Evolutionary conservation across 1,284 basidiomycete genomes (phyloP).

Genomic region (Volvariella surrecta): DNA sequence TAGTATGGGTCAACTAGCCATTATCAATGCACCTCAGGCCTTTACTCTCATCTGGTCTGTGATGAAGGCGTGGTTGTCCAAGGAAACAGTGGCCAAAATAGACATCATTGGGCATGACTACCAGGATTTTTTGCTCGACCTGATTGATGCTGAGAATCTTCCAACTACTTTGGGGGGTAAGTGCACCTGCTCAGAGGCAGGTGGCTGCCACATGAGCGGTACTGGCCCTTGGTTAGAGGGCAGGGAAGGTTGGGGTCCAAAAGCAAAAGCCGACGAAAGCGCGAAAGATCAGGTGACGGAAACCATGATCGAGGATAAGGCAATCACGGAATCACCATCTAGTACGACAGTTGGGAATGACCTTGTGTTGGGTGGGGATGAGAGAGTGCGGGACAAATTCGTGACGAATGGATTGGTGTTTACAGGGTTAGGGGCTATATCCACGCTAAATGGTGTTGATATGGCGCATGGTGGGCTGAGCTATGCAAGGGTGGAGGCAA

Average conservation of each 20-base stretch:
- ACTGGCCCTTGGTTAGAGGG: slow-evolving; percentile 65
- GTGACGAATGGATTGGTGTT: slow-evolving; percentile 4
- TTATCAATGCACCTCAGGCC: slow-evolving; percentile 62
- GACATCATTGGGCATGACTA: slow-evolving; percentile 56
- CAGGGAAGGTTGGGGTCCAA: slow-evolving; percentile 41
- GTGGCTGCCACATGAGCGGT: slow-evolving; percentile 52
- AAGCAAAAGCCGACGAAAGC: slow-evolving; percentile 14
- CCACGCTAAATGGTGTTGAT: not conserved
- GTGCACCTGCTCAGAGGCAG: slow-evolving; percentile 45
- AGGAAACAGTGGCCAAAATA: slow-evolving; percentile 61
- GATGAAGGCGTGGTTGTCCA: slow-evolving; percentile 62
- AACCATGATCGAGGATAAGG: not conserved
- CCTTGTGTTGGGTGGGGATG: slow-evolving; percentile 1
- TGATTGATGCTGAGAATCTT: slow-evolving; percentile 45
- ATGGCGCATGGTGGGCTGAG: slow-evolving; percentile 1
- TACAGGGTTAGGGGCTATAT: not conserved
- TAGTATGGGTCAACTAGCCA: slow-evolving; percentile 60
- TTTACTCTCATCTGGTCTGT: slow-evolving; percentile 64
- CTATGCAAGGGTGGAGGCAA: slow-evolving; percentile 9
- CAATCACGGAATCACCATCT: not conserved
- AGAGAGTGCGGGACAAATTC: slow-evolving; percentile 2
- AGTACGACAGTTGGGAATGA: not conserved
- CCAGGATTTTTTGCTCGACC: slow-evolving; percentile 38
- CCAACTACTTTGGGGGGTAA: slow-evolving; percentile 27
- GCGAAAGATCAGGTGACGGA: slow-evolving; percentile 6